Conservation (phyloP, 169 alveolate genomes). For the Plasmodium ovale region DNA sequence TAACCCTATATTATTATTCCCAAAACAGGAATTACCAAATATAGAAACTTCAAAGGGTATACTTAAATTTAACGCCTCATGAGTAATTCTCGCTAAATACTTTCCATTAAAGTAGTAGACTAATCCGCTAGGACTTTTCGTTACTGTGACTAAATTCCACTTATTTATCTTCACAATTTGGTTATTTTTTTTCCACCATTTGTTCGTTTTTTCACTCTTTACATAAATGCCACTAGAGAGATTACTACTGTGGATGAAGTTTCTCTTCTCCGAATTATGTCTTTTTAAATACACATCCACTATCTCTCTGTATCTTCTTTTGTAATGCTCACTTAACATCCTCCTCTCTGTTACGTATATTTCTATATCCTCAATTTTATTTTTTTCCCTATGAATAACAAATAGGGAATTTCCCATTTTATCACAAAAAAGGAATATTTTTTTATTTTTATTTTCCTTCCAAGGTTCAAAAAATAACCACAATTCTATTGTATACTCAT, state of each 20-base stretch:
- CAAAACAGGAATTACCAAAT: slow-evolving; percentile 73
- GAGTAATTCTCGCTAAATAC: slow-evolving; percentile 30
- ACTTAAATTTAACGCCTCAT: slow-evolving; percentile 44
- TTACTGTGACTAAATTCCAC: slow-evolving; percentile 58
- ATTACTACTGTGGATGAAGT: not conserved
- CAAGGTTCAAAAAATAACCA: slow-evolving; percentile 26
- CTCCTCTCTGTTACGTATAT: slow-evolving; percentile 13
- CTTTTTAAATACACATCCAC: not conserved
- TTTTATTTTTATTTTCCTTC: not conserved
- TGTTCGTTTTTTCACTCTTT: slow-evolving; percentile 12
- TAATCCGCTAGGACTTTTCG: slow-evolving; percentile 40
- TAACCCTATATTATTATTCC: slow-evolving; percentile 63
- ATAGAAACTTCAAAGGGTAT: slow-evolving; percentile 21
- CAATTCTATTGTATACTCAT: slow-evolving; percentile 48
- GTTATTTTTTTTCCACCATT: slow-evolving; percentile 39
- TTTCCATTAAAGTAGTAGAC: slow-evolving; percentile 66
- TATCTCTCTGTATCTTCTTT: not conserved
- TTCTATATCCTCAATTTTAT: slow-evolving; percentile 27
- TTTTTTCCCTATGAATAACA: slow-evolving; percentile 16
- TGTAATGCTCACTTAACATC: slow-evolving; percentile 33
- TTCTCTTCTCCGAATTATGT: not conserved
- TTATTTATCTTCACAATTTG: slow-evolving; percentile 31
- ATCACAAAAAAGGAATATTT: slow-evolving; percentile 51
- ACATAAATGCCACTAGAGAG: slow-evolving; percentile 21
- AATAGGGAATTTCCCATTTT: slow-evolving; percentile 45